phyloP scores from a whole-genome alignment of 2,329 filamentous ascomycete genomes.

The Exserohilum rostratum region DNA sequence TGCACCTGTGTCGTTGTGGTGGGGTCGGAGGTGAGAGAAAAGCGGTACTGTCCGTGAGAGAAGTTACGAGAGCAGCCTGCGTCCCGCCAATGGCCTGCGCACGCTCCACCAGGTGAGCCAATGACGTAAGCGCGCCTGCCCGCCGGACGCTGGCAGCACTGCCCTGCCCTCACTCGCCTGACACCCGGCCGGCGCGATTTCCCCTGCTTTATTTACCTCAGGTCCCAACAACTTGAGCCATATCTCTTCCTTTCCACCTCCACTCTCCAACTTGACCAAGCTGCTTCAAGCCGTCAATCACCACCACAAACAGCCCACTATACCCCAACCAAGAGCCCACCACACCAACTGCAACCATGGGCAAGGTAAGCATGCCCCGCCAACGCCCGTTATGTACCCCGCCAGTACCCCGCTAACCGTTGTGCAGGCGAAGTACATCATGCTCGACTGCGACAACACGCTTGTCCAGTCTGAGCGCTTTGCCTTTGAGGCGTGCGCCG shows the following conservation, averaged over 20 bases:
- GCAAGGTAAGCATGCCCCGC: conserved; percentile 30
- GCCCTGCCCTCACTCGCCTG: conserved; percentile 21
- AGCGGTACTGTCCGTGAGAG: conserved; percentile 3
- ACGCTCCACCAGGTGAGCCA: conserved; percentile 20
- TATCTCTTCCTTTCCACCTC: conserved; percentile 12
- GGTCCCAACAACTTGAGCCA: conserved; percentile 27
- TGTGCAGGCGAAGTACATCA: conserved; percentile 55
- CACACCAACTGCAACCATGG: conserved; percentile 39
- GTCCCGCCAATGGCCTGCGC: conserved; percentile 17
- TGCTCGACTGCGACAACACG: conserved; percentile 77
- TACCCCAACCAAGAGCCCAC: conserved; percentile 8
- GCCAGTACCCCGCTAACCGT: conserved; percentile 27
- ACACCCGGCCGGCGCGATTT: conserved; percentile 37
- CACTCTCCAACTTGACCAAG: conserved; percentile 5
- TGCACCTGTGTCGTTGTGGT: neutral
- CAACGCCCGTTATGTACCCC: conserved; percentile 16
- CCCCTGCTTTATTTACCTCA: conserved; percentile 25
- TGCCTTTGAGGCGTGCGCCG: conserved; percentile 89
- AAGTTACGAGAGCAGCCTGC: conserved; percentile 4
- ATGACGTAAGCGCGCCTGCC: conserved; percentile 30
- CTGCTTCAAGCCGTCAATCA: conserved; percentile 23
- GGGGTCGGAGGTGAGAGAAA: conserved; percentile 10
- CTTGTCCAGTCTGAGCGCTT: conserved; percentile 90
- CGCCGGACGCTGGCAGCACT: conserved; percentile 9
- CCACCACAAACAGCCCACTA: conserved; percentile 16